phyloP scores from a whole-genome alignment of 225 moss, liverwort and hornwort species.

The Ulota crispa region DNA sequence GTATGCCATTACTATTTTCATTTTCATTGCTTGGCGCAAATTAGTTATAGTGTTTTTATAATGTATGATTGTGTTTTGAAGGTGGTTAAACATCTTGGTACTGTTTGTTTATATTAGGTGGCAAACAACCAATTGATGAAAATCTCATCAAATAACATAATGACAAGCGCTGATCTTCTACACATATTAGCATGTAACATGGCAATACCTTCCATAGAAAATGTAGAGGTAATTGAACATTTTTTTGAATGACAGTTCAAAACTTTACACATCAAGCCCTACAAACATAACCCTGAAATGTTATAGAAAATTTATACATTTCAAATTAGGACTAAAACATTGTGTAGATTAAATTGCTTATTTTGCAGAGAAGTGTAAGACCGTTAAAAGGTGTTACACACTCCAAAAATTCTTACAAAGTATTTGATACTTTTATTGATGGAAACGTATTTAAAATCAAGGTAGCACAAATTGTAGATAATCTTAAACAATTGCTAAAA shows the following conservation, averaged over 20 bases:
- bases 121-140: background rate
- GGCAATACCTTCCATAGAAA: background rate
- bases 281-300: background rate
- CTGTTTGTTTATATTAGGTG: background rate
- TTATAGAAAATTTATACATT: background rate
- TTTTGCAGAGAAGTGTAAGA: background rate
- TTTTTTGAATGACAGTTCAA: fast-evolving
- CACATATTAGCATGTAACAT: background rate
- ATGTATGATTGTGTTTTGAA: fast-evolving
- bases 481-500: background rate
- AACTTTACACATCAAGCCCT: no score
- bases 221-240: background rate
- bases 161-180: background rate
- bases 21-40: background rate
- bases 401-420: background rate
- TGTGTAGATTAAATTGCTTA: background rate
- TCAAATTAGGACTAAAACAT: fast-evolving
- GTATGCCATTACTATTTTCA: background rate
- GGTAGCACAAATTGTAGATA: fast-evolving
- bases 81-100: background rate
- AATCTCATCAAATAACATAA: background rate
- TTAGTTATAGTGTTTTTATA: fast-evolving
- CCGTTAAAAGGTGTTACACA: background rate
- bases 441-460: background rate
- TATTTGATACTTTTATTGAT: no score